Base-by-base conservation (phyloP, 106 monocot genomes). In the Iris macrosiphon region DNA sequence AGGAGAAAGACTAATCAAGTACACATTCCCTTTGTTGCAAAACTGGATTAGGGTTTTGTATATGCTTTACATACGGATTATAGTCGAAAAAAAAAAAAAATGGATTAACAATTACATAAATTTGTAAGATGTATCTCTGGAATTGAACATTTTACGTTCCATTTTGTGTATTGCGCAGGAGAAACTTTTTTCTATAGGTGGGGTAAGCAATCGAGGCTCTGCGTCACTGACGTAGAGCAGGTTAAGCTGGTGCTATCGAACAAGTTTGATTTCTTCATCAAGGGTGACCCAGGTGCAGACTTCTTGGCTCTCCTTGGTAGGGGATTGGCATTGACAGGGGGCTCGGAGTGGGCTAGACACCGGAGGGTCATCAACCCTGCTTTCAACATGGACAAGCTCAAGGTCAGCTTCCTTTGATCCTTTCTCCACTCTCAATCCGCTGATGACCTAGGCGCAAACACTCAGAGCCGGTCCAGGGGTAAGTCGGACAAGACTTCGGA, bases 321-420 rank as follows among this genome's bases (percentile, higher is more conserved):
- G 39, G 81, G 87, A 21, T 48, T 87, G 21, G 55, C 72, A 8
- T 24, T 78, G 0, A 37, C 37, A 3, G 68, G 81, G 19, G 87
- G 87, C 1, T 15, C 42, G 0, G 78, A 71, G 3, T 87, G 81
- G 87, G 72, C 45, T 12, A 67, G 72, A 24, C 87, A 81, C 21
- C 33, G 78, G 19, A 61, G 78, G 23, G 46, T 81, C 13, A 47
- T 87, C 33, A 67, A 38, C 48, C 87, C 81, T 14, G 78, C 87
- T 15, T 87, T 87, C 65, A 64, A 52, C 13, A 75, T 69, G 52
- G 87, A 78, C 43, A 87, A 75, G 67, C 65, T 87, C 59, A 80
- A 85, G 76, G 75, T 85, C 29, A 63, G 56, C 15, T 31, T 32
- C 8, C 20, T 19, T 46, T n/a, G n/a, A n/a, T n/a, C n/a, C n/a